Evolutionary conservation across 352 stramenopile species (phyloP), one percentile per base, ranked within the genome.

Genomic region (Pythium aphanidermatum): DNA sequence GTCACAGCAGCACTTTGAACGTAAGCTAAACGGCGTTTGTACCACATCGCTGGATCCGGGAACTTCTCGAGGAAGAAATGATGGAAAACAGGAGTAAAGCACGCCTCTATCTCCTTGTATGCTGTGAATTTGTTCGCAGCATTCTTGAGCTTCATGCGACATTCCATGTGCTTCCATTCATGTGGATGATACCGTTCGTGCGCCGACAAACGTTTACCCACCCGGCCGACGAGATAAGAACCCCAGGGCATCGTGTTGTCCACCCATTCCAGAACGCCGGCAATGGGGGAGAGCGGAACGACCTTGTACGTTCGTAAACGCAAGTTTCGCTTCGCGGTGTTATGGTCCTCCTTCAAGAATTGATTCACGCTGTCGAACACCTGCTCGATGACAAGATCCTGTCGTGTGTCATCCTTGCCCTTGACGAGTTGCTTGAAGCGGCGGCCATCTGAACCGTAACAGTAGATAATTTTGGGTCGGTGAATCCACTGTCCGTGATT

Each of bases 61-160:
- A 98, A 99, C 36, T 88, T 92, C 56, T 99, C 96, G 1, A 99
- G 57, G 55, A 99, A 99, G 58, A 97, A 98, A 58, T 96, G 97
- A 39, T 98, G 89, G 58, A 99, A 98, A 36, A 96, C 92, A 17
- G 97, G 96, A 11, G 94, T 98, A 60, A 99, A 98, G 34, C 92
- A 75, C n/a, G 67, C 56, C 48, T 95, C 95, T 28, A 99, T 92
- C 17, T 86, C 70, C 36, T 86, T 53, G 67, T 91, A 99, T 1
- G 69, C 75, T 23, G 68, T 44, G 37, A 92, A 65, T 58, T 95
- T 95, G 53, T 92, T 62, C 19, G 70, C 51, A 17, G 74, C 58
- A 34, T 79, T 80, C 52, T 94, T 89, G 16, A 98, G 46, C 33
- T 82, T 57, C 35, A 56, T 62, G 11, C 83, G 74, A 46, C 89